phyloP scores from a whole-genome alignment of 176 grass and related monocot genomes.

The Oropetium thomaeum region DNA sequence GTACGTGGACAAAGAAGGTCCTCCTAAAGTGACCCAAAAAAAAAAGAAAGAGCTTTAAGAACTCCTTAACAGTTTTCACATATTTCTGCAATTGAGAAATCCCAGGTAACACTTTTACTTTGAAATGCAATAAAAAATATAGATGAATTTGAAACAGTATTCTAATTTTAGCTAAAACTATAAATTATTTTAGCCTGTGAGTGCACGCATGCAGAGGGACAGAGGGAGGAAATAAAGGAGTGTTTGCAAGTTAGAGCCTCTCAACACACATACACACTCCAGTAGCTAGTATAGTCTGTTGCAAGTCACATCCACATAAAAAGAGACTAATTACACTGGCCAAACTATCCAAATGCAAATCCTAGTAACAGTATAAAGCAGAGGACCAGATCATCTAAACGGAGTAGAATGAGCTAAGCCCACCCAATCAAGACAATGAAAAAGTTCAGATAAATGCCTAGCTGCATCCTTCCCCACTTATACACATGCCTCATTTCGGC shows the following conservation, averaged over 20 bases:
- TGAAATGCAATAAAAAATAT: neutral
- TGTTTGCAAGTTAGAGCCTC: neutral
- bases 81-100: neutral
- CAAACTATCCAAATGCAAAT: neutral
- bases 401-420: neutral
- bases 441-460: no score
- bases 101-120: neutral
- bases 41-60: neutral
- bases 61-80: neutral
- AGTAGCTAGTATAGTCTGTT: neutral
- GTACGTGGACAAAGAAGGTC: conserved; percentile 55
- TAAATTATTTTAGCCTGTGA: no score
- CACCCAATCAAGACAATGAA: neutral
- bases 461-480: neutral
- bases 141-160: neutral
- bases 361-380: neutral
- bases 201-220: no score
- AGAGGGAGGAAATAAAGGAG: no score
- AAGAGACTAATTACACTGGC: neutral
- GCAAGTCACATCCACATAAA: no score
- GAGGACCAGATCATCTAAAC: neutral
- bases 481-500: neutral
- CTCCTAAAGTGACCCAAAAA: conserved; percentile 31
- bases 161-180: neutral
- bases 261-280: neutral